Percentiles rank a stretch among this genome's conserved stretches.
Conservation (phyloP, 1,284 basidiomycete species). For the Ustanciosporium gigantosporum region DNA sequence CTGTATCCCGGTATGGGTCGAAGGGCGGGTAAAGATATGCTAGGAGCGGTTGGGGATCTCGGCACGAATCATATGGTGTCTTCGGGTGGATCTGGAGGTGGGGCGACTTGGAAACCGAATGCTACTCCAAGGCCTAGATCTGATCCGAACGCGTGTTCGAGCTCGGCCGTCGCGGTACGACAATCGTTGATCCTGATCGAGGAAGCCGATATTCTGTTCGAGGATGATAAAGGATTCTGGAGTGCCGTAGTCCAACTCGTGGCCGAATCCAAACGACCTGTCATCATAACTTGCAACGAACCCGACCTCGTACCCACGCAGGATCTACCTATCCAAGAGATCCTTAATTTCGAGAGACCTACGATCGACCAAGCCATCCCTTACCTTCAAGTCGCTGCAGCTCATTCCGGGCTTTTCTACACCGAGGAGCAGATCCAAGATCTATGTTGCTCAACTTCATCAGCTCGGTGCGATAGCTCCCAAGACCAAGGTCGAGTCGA, state of each 20-base stretch:
- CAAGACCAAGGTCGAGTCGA: conserved; percentile 63
- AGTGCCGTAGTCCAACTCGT: conserved; percentile 65
- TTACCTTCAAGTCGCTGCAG: conserved; percentile 19
- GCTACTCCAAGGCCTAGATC: not conserved
- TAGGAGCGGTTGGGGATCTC: conserved; percentile 84
- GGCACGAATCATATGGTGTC: conserved; percentile 71
- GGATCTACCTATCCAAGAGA: conserved; percentile 41
- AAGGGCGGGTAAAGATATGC: conserved; percentile 77
- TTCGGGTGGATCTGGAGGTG: conserved; percentile 42
- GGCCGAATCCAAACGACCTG: conserved; percentile 47
- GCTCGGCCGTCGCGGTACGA: conserved; percentile 60
- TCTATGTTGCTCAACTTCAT: not conserved
- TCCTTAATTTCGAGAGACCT: conserved; percentile 38
- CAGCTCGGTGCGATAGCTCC: not conserved
- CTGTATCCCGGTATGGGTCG: conserved; percentile 87
- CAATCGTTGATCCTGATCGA: conserved; percentile 94
- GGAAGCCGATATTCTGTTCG: conserved; percentile 91
- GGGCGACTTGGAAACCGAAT: conserved; percentile 12
- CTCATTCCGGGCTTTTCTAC: not conserved
- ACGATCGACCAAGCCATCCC: conserved; percentile 49
- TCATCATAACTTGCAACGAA: conserved; percentile 56
- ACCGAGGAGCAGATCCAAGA: not conserved
- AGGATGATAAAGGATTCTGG: conserved; percentile 92
- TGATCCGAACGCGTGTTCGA: not conserved
- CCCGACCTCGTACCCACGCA: conserved; percentile 20